These are phyloP conservation scores for Solanum ossicruentum DNA, from an alignment of 257 asterid genomes.

Conservation along the genomic window DNA sequence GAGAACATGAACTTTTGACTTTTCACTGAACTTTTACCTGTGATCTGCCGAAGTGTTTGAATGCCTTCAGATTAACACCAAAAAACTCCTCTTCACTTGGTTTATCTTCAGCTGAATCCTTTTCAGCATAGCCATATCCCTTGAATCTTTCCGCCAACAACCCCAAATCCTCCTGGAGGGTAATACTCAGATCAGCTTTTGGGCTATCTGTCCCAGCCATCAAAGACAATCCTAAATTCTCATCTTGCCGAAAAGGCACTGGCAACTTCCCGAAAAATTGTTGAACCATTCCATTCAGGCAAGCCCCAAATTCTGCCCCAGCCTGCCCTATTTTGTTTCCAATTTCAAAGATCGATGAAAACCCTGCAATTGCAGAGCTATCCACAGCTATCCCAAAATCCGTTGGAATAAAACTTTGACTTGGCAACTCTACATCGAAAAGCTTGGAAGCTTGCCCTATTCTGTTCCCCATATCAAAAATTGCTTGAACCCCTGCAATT, in stretches of 20 bases:
- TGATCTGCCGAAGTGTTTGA: slow-evolving; percentile 62
- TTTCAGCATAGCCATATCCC: slow-evolving; percentile 52
- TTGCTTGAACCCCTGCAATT: slow-evolving; percentile 65
- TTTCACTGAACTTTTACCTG: slow-evolving; percentile 31
- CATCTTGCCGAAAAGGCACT: slow-evolving; percentile 61
- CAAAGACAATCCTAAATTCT: slow-evolving; percentile 26
- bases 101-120: slow-evolving; percentile 29
- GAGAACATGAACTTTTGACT: not conserved
- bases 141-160: slow-evolving; percentile 58
- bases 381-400: slow-evolving; percentile 63
- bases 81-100: slow-evolving; percentile 41
- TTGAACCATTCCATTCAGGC: slow-evolving; percentile 69
- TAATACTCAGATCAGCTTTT: slow-evolving; percentile 37
- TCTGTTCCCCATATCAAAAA: slow-evolving; percentile 26
- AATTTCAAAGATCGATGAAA: slow-evolving; percentile 68
- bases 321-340: slow-evolving; percentile 90
- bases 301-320: slow-evolving; percentile 74
- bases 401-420: slow-evolving; percentile 41
- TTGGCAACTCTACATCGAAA: slow-evolving; percentile 62
- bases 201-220: slow-evolving; percentile 19
- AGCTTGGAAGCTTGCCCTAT: slow-evolving; percentile 20
- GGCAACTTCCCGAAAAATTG: slow-evolving; percentile 66
- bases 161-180: slow-evolving; percentile 73
- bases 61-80: slow-evolving; percentile 46
- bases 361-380: slow-evolving; percentile 48